A percentile compares a stretch with the other conserved stretches of the same genome.
Evolutionary conservation across 1,284 basidiomycete genomes (phyloP).

Genomic region (Bjerkandera adusta): DNA sequence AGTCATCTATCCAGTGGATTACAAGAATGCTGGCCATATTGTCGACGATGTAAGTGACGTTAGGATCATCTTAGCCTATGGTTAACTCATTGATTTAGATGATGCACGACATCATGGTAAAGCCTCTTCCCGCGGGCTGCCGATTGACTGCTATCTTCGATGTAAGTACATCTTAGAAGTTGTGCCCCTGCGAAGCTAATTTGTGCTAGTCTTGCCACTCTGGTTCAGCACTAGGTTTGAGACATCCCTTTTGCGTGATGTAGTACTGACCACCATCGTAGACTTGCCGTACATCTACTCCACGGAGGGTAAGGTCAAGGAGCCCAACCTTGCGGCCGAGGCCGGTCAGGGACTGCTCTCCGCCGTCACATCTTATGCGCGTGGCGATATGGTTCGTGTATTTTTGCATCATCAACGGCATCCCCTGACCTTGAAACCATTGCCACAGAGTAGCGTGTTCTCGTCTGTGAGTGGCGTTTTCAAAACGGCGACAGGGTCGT

Average conservation of each 20-base stretch:
- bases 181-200: too few species aligned
- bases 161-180: constrained; percentile 37
- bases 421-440: background rate
- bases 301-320: constrained; percentile 92
- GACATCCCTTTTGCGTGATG: background rate
- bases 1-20: constrained; percentile 88
- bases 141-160: constrained; percentile 89
- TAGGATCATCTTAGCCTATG: constrained; percentile 1
- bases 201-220: constrained; percentile 42
- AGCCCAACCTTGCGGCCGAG: constrained; percentile 80
- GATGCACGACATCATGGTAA: constrained; percentile 74
- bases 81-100: constrained; percentile 35
- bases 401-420: background rate
- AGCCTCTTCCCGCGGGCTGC: constrained; percentile 77
- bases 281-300: constrained; percentile 62
- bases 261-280: constrained; percentile 12
- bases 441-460: constrained; percentile 55
- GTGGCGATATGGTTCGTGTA: constrained; percentile 58
- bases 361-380: constrained; percentile 69
- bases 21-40: constrained; percentile 67
- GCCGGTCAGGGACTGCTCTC: constrained; percentile 75
- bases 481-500: constrained; percentile 38
- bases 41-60: constrained; percentile 73
- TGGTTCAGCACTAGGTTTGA: constrained; percentile 39
- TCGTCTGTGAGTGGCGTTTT: constrained; percentile 39